A percentile compares a stretch with the other conserved stretches of the same genome.
Evolutionary conservation across 2,329 filamentous ascomycete species (phyloP).

Genomic region (Clathrospora elynae): DNA sequence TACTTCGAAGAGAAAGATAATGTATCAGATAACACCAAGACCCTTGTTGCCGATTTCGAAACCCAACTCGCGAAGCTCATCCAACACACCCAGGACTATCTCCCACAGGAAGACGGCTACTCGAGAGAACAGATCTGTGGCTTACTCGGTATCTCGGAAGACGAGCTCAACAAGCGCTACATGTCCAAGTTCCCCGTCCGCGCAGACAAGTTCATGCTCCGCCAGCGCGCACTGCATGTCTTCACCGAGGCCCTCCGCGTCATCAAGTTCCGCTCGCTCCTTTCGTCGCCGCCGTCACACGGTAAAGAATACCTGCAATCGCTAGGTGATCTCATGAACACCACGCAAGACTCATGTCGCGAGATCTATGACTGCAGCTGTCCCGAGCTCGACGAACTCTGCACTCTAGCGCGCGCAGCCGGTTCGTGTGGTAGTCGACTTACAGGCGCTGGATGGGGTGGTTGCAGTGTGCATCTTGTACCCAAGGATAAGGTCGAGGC

Average conservation of each 20-base stretch:
- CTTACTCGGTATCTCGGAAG: constrained; percentile 69
- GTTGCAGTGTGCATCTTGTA: constrained; percentile 92
- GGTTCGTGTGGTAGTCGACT: constrained; percentile 84
- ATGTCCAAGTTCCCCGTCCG: constrained; percentile 88
- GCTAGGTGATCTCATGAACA: constrained; percentile 84
- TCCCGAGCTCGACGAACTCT: constrained; percentile 88
- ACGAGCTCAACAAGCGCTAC: constrained; percentile 76
- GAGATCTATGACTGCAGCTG: constrained; percentile 91
- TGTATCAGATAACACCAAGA: constrained; percentile 56
- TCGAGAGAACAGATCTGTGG: constrained; percentile 82
- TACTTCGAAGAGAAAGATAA: constrained; percentile 67
- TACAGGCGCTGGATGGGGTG: constrained; percentile 96
- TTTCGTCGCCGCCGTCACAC: constrained; percentile 55
- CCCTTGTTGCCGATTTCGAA: constrained; percentile 51
- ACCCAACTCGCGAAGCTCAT: constrained; percentile 76
- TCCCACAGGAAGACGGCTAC: constrained; percentile 82
- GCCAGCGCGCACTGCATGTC: constrained; percentile 87
- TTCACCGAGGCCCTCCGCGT: constrained; percentile 89
- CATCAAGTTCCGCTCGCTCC: constrained; percentile 76
- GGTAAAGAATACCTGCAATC: constrained; percentile 70
- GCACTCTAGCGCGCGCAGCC: constrained; percentile 74
- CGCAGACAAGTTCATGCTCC: constrained; percentile 83
- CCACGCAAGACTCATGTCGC: constrained; percentile 85
- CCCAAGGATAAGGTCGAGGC: constrained; percentile 78
- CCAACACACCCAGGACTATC: constrained; percentile 68